These are phyloP conservation scores for Chionographis japonica DNA, from an alignment of 106 monocot genomes.

Conservation along the genomic window DNA sequence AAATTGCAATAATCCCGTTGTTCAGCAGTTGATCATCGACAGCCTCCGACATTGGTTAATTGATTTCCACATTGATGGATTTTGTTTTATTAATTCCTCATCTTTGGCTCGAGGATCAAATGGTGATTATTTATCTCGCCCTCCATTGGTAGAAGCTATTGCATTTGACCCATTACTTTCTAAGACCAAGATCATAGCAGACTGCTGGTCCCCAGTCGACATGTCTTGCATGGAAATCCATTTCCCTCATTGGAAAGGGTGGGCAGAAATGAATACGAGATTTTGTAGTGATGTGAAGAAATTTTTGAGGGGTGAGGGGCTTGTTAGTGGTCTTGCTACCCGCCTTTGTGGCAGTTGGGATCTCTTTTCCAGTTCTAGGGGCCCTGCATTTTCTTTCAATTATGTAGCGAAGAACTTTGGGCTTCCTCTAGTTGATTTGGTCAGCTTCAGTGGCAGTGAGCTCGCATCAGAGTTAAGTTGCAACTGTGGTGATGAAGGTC, in stretches of 20 bases:
- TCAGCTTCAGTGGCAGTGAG: conserved; percentile 54
- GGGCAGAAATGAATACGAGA: conserved; percentile 74
- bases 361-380: conserved; percentile 60
- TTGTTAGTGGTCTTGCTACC: conserved; percentile 71
- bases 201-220: conserved; percentile 72
- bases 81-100: conserved; percentile 73
- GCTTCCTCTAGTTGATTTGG: conserved; percentile 78
- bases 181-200: conserved; percentile 68
- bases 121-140: conserved; percentile 39
- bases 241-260: conserved; percentile 93
- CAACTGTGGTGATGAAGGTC: conserved; percentile 92
- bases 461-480: conserved; percentile 71
- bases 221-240: conserved; percentile 35
- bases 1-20: conserved; percentile 54
- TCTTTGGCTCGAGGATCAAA: conserved; percentile 32
- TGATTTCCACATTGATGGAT: conserved; percentile 90
- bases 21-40: conserved; percentile 76
- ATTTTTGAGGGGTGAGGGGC: conserved; percentile 72
- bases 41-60: conserved; percentile 72
- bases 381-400: conserved; percentile 80
- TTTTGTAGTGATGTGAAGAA: conserved; percentile 71
- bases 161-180: conserved; percentile 83
- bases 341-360: conserved; percentile 93
- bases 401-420: conserved; percentile 70
- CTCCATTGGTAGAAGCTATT: conserved; percentile 72